phyloP scores from a whole-genome alignment of 306 rosid genomes.

The Leucaena leucocephala region DNA sequence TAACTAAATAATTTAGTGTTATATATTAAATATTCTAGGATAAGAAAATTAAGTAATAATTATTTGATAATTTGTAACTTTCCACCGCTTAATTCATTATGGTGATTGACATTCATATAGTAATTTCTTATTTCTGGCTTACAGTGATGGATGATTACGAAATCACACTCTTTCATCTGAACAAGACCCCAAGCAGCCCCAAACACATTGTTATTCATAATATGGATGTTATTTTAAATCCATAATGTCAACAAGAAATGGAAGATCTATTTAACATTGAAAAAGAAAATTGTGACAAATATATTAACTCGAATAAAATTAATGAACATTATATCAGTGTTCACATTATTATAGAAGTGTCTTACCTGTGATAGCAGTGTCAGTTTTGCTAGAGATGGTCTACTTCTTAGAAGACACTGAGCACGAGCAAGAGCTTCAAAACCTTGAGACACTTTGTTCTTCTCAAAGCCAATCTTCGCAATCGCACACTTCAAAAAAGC shows the following conservation, averaged over 20 bases:
- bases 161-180: background rate
- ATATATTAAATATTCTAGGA: background rate
- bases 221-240: background rate
- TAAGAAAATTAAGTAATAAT: background rate
- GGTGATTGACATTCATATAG: too few species aligned
- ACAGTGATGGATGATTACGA: too few species aligned
- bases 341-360: background rate
- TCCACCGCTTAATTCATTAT: background rate
- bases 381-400: slow-evolving; percentile 77
- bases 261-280: background rate
- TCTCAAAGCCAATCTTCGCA: slow-evolving; percentile 92
- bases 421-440: slow-evolving; percentile 99
- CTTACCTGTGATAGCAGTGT: slow-evolving; percentile 74
- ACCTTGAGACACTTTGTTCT: slow-evolving; percentile 88
- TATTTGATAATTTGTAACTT: background rate
- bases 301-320: background rate
- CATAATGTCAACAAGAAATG: background rate
- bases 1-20: background rate
- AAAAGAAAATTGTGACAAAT: background rate
- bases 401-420: slow-evolving; percentile 82
- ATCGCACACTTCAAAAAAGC: slow-evolving; percentile 95
- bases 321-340: background rate
- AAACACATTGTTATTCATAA: background rate
- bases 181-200: background rate
- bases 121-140: too few species aligned